Conservation (phyloP, 345 rosid species). For the Brassica napus region DNA sequence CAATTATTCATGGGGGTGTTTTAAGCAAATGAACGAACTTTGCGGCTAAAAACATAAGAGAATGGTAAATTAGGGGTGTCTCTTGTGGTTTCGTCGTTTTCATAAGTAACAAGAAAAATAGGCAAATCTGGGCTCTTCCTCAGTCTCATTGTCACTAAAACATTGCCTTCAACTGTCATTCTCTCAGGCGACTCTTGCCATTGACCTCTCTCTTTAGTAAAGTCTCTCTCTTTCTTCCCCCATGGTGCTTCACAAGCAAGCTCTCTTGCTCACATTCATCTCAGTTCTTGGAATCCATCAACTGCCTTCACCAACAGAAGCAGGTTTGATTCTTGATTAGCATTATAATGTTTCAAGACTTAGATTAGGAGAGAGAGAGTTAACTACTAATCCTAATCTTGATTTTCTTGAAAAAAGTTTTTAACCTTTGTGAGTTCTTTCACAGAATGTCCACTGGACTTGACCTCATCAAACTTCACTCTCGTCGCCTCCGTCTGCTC, state of each 20-base stretch:
- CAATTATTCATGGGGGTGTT: constrained; percentile 2
- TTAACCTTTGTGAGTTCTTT: neutral
- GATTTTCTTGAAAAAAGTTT: neutral
- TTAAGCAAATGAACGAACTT: neutral
- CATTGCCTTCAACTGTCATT: constrained; percentile 27
- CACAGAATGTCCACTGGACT: constrained; percentile 86
- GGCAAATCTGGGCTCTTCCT: constrained; percentile 12
- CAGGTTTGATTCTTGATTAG: constrained; percentile 43
- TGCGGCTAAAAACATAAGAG: constrained; percentile 16
- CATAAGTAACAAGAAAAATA: constrained; percentile 23
- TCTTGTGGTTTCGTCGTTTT: neutral
- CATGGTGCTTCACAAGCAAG: constrained; percentile 45
- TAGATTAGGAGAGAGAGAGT: neutral
- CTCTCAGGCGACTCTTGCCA: constrained; percentile 31
- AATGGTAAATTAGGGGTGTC: neutral
- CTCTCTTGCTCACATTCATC: constrained; percentile 48
- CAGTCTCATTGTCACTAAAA: constrained; percentile 31
- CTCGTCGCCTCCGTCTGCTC: constrained; percentile 81
- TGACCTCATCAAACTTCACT: constrained; percentile 70
- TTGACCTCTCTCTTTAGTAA: constrained; percentile 16
- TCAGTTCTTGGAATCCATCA: constrained; percentile 52
- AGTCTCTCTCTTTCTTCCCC: constrained; percentile 30
- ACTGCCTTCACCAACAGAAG: constrained; percentile 48
- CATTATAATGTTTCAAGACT: neutral
- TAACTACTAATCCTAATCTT: neutral